phyloP scores from a whole-genome alignment of 2,329 filamentous ascomycete species.

The Calonectria pseudoreteaudii region DNA sequence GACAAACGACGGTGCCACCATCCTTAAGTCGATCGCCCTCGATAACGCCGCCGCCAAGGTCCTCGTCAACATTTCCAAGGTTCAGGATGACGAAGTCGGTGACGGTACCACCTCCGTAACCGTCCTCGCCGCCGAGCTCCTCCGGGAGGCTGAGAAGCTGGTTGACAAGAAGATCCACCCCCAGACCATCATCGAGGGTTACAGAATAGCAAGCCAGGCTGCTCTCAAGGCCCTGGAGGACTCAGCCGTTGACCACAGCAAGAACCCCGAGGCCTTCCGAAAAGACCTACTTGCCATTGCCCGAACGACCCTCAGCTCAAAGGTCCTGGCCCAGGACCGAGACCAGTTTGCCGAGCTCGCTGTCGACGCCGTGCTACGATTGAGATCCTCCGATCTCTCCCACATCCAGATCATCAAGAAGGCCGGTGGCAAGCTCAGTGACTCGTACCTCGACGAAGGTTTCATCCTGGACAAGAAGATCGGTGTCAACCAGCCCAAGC shows the following conservation, averaged over 20 bases:
- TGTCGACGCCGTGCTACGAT: constrained; percentile 88
- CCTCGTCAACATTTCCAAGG: constrained; percentile 98
- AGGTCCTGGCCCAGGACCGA: constrained; percentile 94
- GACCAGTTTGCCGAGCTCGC: constrained; percentile 92
- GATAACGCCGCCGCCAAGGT: constrained; percentile 99
- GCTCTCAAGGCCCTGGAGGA: constrained; percentile 87
- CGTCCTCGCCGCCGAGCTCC: constrained; percentile 92
- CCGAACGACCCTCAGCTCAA: constrained; percentile 94
- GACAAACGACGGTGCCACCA: constrained; percentile 98
- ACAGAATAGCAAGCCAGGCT: constrained; percentile 94
- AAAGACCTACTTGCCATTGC: constrained; percentile 92
- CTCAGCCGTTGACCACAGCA: constrained; percentile 90
- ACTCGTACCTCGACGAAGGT: constrained; percentile 97
- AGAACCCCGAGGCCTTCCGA: constrained; percentile 84
- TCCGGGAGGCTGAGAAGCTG: constrained; percentile 96
- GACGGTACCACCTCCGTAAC: constrained; percentile 99
- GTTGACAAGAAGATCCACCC: constrained; percentile 99
- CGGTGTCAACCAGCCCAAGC: constrained; percentile 97
- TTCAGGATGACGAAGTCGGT: constrained; percentile 98
- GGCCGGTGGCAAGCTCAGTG: constrained; percentile 94
- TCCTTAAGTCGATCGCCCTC: constrained; percentile 97
- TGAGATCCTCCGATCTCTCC: constrained; percentile 92
- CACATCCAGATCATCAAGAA: constrained; percentile 99
- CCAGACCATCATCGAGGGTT: constrained; percentile 99
- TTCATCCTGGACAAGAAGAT: constrained; percentile 99